Evolutionary conservation across 768 basidiomycete species (phyloP).

Genomic region (Termitomyces sp.): DNA sequence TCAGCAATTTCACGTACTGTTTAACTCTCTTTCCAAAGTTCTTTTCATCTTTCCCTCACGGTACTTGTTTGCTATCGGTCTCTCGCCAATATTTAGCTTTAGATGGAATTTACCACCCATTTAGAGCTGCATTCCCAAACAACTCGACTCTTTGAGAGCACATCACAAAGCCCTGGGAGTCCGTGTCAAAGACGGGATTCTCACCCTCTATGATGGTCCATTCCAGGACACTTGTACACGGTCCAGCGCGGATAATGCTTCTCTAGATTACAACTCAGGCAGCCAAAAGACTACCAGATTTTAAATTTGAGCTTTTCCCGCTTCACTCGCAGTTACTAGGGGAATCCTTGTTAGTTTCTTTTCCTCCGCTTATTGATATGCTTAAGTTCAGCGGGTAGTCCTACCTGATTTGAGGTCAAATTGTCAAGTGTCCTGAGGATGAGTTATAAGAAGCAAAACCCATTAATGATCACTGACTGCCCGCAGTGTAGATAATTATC

Average conservation of each 20-base stretch:
- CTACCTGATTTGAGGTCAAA: constrained; percentile 76
- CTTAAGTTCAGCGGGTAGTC: constrained; percentile 54
- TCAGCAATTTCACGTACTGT: not conserved
- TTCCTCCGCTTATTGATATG: constrained; percentile 89
- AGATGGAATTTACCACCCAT: constrained; percentile 46
- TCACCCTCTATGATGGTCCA: constrained; percentile 76
- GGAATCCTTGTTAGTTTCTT: constrained; percentile 90
- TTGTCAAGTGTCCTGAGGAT: too few relatives aligned
- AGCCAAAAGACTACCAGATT: too few relatives aligned
- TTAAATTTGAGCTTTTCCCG: constrained; percentile 15
- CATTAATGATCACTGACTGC: not conserved
- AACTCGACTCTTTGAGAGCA: constrained; percentile 77
- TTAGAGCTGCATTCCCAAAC: constrained; percentile 77
- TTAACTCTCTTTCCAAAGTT: not conserved
- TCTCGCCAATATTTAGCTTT: constrained; percentile 50
- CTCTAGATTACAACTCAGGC: constrained; percentile 44
- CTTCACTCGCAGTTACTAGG: constrained; percentile 86
- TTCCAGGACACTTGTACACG: constrained; percentile 78
- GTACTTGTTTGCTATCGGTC: constrained; percentile 58
- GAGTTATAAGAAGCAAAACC: not conserved
- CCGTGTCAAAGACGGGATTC: constrained; percentile 42
- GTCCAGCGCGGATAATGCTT: constrained; percentile 67
- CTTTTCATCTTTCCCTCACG: not conserved
- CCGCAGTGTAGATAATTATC: not conserved
- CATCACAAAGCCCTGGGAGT: constrained; percentile 61